Percentiles rank a stretch among this genome's conserved stretches.
Conservation (phyloP, 1,284 basidiomycete species). For the Cutaneotrichosporon cavernicola region DNA sequence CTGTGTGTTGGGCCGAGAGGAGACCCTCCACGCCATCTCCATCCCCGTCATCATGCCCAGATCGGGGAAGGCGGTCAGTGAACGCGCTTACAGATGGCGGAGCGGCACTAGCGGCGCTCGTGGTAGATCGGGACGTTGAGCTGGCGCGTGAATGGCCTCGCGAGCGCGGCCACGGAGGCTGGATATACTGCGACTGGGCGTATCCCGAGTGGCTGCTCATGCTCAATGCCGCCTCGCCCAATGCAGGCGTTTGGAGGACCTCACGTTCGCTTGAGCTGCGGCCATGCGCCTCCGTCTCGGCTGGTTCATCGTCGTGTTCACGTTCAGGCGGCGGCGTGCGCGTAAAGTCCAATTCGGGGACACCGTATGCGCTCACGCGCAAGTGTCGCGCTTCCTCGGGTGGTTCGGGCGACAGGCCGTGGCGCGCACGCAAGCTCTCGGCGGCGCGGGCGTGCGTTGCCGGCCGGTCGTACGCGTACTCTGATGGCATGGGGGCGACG, state of each 20-base stretch:
- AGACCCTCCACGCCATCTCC: neutral
- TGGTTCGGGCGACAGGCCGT: neutral
- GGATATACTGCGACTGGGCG: neutral
- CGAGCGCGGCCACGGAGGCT: neutral
- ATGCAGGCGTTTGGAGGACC: neutral
- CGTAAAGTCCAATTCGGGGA: constrained; percentile 8
- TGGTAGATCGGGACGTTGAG: neutral
- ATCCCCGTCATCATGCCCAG: neutral
- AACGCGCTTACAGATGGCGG: neutral
- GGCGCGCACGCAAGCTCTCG: neutral
- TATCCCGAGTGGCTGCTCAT: neutral
- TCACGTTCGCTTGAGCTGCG: neutral
- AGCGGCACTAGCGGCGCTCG: neutral
- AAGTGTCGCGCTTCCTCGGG: neutral
- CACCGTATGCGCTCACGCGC: constrained; percentile 3
- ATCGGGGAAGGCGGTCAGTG: constrained; percentile 1
- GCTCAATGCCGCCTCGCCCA: neutral
- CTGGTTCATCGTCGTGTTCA: neutral
- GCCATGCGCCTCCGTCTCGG: neutral
- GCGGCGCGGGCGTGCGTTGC: neutral
- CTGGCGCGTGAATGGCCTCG: neutral
- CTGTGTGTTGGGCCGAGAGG: neutral
- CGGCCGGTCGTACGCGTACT: constrained; percentile 6
- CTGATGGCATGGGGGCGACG: neutral
- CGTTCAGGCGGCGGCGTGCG: constrained; percentile 1